Conservation (phyloP, 1,139 yeast species). For the Sugiyamaella novakii region DNA sequence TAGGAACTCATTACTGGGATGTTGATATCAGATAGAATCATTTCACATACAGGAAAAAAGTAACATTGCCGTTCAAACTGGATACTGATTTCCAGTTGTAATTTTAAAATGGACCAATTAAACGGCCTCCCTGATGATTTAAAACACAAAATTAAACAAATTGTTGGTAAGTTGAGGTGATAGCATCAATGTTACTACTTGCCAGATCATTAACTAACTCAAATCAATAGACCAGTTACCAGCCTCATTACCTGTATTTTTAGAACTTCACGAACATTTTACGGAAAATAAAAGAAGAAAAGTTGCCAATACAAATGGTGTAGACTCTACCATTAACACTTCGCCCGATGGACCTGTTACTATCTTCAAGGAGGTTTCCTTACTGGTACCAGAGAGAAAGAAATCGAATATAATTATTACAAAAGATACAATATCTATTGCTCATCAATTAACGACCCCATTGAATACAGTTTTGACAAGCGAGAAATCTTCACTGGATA, state of each 20-base stretch:
- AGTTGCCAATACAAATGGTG: conserved; percentile 3
- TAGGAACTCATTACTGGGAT: too few species aligned
- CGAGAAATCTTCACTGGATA: conserved; percentile 18
- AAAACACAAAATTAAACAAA: conserved; percentile 7
- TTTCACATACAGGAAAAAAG: too few species aligned
- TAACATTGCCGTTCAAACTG: too few species aligned
- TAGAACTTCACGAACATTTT: conserved; percentile 5
- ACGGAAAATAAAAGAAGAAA: conserved; percentile 17
- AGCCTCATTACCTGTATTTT: conserved; percentile 15
- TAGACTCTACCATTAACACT: neutral
- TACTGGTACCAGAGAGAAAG: conserved; percentile 38
- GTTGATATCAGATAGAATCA: too few species aligned
- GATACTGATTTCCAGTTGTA: too few species aligned
- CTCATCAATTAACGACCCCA: conserved; percentile 19
- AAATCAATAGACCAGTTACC: conserved; percentile 12
- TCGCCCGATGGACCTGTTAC: conserved; percentile 11
- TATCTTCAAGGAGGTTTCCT: conserved; percentile 30
- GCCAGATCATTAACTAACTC: neutral
- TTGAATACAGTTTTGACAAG: conserved; percentile 17
- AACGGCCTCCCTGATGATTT: conserved; percentile 17
- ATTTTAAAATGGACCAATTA: conserved; percentile 11
- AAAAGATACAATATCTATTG: conserved; percentile 17
- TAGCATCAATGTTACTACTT: too few species aligned
- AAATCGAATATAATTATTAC: conserved; percentile 33
- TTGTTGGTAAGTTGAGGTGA: conserved; percentile 20